Percentiles rank a stretch among this genome's conserved stretches.
These are phyloP conservation scores for Claviceps sp. DNA, from an alignment of 2,329 filamentous ascomycete species.

Conservation along the genomic window DNA sequence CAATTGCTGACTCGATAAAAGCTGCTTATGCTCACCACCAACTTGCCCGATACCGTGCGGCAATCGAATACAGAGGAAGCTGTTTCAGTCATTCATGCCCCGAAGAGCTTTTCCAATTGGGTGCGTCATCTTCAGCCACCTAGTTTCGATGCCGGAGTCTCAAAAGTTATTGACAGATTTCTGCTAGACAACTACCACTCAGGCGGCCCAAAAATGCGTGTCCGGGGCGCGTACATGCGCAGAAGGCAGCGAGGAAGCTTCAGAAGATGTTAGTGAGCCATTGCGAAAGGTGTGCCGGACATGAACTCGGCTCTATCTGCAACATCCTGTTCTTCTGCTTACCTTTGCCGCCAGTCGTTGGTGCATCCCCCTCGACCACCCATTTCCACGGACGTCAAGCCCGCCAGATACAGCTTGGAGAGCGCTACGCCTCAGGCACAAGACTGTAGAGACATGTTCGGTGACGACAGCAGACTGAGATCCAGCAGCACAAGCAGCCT, in stretches of 20 bases:
- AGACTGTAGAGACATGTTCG: constrained; percentile 60
- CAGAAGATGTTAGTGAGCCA: constrained; percentile 12
- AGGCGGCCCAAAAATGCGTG: constrained; percentile 21
- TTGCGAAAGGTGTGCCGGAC: constrained; percentile 12
- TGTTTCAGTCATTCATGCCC: constrained; percentile 83
- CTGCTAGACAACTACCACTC: constrained; percentile 28
- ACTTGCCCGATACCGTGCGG: constrained; percentile 42
- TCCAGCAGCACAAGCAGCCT: constrained; percentile 62
- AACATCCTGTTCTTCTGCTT: neutral
- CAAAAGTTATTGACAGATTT: neutral
- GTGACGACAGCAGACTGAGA: constrained; percentile 40
- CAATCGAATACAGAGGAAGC: constrained; percentile 59
- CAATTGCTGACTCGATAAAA: constrained; percentile 18
- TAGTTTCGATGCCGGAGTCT: neutral
- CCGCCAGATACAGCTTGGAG: constrained; percentile 50
- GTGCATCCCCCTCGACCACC: constrained; percentile 46
- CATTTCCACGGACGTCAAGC: constrained; percentile 62
- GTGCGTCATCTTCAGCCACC: constrained; percentile 31
- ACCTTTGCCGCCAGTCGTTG: constrained; percentile 4
- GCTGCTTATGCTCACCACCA: constrained; percentile 42
- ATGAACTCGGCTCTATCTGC: neutral
- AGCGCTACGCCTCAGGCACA: constrained; percentile 70
- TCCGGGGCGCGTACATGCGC: constrained; percentile 24
- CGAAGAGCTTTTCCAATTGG: constrained; percentile 69
- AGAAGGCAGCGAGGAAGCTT: constrained; percentile 22